These are phyloP conservation scores for Globisporangium parvum DNA, from an alignment of 352 stramenopile genomes.

Conservation along the genomic window DNA sequence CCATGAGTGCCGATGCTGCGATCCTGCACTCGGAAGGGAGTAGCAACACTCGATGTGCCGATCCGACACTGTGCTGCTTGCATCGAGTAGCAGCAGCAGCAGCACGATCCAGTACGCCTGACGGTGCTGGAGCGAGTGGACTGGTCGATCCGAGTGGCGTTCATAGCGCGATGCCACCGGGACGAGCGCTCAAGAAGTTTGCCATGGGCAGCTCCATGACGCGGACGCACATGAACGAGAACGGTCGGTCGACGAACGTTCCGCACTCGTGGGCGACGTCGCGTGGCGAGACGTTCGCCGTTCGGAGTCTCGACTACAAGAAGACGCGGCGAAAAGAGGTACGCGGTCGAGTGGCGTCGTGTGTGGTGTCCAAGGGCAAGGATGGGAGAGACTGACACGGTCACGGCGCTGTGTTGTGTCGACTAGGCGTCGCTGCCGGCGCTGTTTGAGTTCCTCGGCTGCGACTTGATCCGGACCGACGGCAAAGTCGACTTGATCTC, in stretches of 20 bases:
- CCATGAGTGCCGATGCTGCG: constrained; percentile 2
- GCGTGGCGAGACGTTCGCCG: constrained; percentile 52
- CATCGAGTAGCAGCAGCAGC: constrained; percentile 19
- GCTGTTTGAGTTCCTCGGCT: constrained; percentile 75
- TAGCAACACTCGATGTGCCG: constrained; percentile 17
- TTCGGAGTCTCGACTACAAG: constrained; percentile 79
- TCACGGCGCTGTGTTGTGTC: too few species aligned
- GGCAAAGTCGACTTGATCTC: constrained; percentile 73
- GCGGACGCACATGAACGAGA: constrained; percentile 37
- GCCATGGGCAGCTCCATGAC: constrained; percentile 51
- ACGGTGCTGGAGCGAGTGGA: not conserved
- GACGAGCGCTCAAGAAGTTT: constrained; percentile 36
- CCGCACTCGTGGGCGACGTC: constrained; percentile 48
- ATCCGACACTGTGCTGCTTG: constrained; percentile 49
- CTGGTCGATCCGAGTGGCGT: not conserved
- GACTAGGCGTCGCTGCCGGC: constrained; percentile 39
- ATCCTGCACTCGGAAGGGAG: constrained; percentile 22
- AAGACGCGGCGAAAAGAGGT: constrained; percentile 77
- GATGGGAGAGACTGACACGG: too few species aligned
- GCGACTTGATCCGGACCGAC: constrained; percentile 63
- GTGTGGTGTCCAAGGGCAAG: not conserved
- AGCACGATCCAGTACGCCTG: not conserved
- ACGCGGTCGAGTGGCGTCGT: not conserved
- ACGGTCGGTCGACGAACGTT: constrained; percentile 40
- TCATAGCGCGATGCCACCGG: not conserved